Evolutionary conservation across 2,329 filamentous ascomycete genomes (phyloP).

Genomic region (Eutypella sp.): DNA sequence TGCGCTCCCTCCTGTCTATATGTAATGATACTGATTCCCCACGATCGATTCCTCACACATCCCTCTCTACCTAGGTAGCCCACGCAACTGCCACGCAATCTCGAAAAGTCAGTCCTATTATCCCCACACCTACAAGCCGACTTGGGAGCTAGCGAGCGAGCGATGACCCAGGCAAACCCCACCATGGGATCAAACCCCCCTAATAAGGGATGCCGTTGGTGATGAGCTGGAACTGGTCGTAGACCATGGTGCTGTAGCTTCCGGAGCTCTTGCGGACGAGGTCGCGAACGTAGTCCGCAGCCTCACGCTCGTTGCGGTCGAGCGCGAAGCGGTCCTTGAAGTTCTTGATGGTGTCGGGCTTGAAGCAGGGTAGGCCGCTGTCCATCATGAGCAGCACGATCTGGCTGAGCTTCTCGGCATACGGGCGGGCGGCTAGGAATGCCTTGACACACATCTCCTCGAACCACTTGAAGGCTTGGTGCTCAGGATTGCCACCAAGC

Average conservation of each 20-base stretch:
- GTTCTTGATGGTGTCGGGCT: conserved; percentile 87
- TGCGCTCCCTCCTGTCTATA: too few species aligned
- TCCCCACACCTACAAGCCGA: too few species aligned
- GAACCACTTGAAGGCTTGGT: conserved; percentile 91
- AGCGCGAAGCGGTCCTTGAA: conserved; percentile 91
- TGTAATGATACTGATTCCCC: too few species aligned
- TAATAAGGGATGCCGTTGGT: conserved; percentile 97
- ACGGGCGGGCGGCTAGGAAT: conserved; percentile 81
- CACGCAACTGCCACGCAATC: too few species aligned
- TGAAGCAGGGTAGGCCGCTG: conserved; percentile 94
- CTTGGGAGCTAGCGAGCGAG: too few species aligned
- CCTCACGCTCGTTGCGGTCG: conserved; percentile 86
- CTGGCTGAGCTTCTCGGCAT: conserved; percentile 83
- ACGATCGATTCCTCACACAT: too few species aligned
- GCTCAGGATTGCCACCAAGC: conserved; percentile 82
- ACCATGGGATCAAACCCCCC: conserved; percentile 1
- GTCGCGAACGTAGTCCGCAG: conserved; percentile 88
- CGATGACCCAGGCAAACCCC: too few species aligned
- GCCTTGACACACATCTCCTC: conserved; percentile 95
- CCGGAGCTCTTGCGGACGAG: conserved; percentile 85
- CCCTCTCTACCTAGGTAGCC: too few species aligned
- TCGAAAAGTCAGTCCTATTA: too few species aligned
- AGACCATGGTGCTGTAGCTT: conserved; percentile 88
- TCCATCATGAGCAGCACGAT: conserved; percentile 95
- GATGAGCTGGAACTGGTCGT: conserved; percentile 95